Evolutionary conservation across 1,284 basidiomycete genomes (phyloP), one percentile per base, ranked within the genome.

Genomic region (Irpex sp.): DNA sequence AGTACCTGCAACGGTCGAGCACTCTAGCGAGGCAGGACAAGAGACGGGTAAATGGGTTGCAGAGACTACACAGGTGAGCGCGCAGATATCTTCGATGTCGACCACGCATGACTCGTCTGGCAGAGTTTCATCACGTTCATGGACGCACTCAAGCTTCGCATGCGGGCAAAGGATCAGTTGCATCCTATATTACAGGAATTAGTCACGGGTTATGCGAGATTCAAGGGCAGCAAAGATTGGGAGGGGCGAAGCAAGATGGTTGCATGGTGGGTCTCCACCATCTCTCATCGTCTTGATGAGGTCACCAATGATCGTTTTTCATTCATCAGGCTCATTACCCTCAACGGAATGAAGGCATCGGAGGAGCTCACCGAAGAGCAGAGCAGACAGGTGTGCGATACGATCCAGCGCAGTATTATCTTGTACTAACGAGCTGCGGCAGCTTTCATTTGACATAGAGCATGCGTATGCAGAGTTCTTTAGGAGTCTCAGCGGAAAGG

Each of bases 1-100:
- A 7, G 95, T 98, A 0, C 97, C 97, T 1, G 97, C 97, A 0
- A 98, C 96, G 0, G 92, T 98, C 0, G 96, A 98, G 74, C 97
- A 99, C 74, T 94, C 79, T 68, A 94, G 83, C 74, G 92, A 85
- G 77, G 87, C 82, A 52, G 92, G 83, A 58, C 89, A 90, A 4
- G 96, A 98, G 76, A 93, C 93, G 0, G 93, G 93, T 36, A 97
- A 98, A 77, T 95, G 93, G 89, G 95, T 99, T n/a, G 97, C 97
- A 4, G 96, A 98, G 76, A 98, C 96, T 3, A 99, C 97, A 0
- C 94, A 97, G 82, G 94, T 92, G 62, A 65, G 80, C 76, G 26
- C 62, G 17, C 6, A 19, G 5, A 31, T 62, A 19, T 54, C 44
- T 59, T 34, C 60, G 17, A 60, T 54, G 2, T 7, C 26, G 59